These are phyloP conservation scores for Arthrinium phaeospermum DNA, from an alignment of 2,329 filamentous ascomycete genomes.

Conservation along the genomic window DNA sequence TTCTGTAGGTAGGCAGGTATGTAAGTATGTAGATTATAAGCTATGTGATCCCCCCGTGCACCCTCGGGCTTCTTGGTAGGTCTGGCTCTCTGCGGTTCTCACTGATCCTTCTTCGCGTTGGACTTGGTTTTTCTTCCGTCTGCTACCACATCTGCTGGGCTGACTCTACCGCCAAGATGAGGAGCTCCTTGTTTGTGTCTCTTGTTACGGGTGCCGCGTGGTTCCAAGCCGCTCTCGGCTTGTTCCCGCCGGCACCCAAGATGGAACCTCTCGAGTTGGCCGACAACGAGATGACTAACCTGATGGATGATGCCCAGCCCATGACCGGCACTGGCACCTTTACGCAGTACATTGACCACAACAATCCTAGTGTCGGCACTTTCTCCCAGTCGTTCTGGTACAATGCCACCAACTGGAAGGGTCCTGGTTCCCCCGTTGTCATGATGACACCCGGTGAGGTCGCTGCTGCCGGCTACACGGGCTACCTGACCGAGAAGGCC, in stretches of 20 bases:
- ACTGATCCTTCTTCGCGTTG: background rate
- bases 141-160: background rate
- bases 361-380: conserved; percentile 58
- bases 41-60: background rate
- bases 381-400: conserved; percentile 59
- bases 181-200: conserved; percentile 21
- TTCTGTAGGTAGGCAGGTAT: background rate
- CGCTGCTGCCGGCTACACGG: conserved; percentile 50
- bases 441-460: conserved; percentile 60
- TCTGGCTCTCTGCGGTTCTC: background rate
- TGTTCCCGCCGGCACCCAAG: conserved; percentile 29
- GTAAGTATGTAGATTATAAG: background rate
- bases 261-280: conserved; percentile 26
- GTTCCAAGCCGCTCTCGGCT: conserved; percentile 24
- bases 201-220: conserved; percentile 23
- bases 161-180: conserved; percentile 23
- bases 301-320: conserved; percentile 26
- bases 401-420: conserved; percentile 56
- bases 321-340: conserved; percentile 42
- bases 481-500: conserved; percentile 56
- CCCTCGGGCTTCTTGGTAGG: background rate
- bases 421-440: conserved; percentile 58
- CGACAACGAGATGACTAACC: conserved; percentile 24
- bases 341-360: conserved; percentile 64
- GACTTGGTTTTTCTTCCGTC: background rate